Base-by-base conservation (phyloP, 495 filamentous ascomycete species). In the Aspergillus cavernicola region DNA sequence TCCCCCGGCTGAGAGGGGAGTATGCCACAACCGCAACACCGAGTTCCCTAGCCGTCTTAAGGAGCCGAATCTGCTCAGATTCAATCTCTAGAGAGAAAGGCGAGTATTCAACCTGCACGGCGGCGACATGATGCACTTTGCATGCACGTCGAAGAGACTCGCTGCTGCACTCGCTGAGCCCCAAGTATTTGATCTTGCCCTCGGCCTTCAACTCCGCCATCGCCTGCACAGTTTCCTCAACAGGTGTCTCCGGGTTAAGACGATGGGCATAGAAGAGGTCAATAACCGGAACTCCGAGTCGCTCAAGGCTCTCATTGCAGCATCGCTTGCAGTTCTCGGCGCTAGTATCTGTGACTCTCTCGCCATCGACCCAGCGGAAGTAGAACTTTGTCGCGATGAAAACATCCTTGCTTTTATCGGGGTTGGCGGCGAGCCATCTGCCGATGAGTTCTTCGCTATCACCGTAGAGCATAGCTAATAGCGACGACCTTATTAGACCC, bases 141-240 rank as follows among this genome's bases (percentile, higher is more conserved):
- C 48, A 52, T n/a, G 55, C 55, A 9, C 55, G 55, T 4, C 55
- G 55, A 7, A 57, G 41, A 4, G 49, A 48, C 13, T 52, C 37
- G 26, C 35, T 41, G 19, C 41, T 48, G 19, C 52, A 46, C 13
- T 52, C 49, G 28, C 41, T 48, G 0, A 57, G 49, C 2, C 55
- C 55, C 11, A 57, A 37, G 29, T 53, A 49, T 5, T 38, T 28
- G 36, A 57, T 57, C 38, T 57, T 57, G 29, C 55, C 55, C 22
- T 52, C 32, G 15, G 23, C 32, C 24, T 53, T 46, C 22, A 53
- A 10, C 33, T 53, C 41, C 0, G n/a, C 51, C 31, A 53, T 36
- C 1, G 41, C 42, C 26, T 40, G 42, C 15, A 53, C 35, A 7
- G 51, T 53, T 16, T 46, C 42, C 24, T 53, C 51, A 11, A 53